Conservation (phyloP, 805 yeast genomes). For the Barnettozyma californica region DNA sequence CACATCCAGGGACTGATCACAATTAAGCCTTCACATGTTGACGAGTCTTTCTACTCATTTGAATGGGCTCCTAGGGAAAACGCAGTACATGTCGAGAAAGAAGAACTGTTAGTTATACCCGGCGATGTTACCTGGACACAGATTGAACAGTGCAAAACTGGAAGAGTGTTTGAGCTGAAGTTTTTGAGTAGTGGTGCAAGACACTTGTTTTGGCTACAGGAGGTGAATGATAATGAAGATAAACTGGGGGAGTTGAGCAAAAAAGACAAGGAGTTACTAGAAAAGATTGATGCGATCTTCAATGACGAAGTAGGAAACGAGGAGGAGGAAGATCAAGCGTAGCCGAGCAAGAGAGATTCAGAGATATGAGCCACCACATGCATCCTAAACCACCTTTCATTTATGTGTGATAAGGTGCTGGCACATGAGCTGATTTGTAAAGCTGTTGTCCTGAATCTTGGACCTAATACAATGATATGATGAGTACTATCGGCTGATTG, state of each 20-base stretch:
- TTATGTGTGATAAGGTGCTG: neutral
- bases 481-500: neutral
- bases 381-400: neutral
- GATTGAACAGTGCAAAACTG: conserved; percentile 63
- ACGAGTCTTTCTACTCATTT: conserved; percentile 64
- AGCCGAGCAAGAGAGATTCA: conserved; percentile 17
- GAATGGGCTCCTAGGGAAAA: conserved; percentile 66
- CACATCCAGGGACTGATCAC: conserved; percentile 63
- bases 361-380: neutral
- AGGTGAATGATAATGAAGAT: conserved; percentile 58
- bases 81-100: conserved; percentile 40
- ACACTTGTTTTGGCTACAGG: conserved; percentile 68
- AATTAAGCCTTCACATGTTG: conserved; percentile 60
- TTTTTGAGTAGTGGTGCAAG: conserved; percentile 60
- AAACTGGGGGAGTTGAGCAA: conserved; percentile 49
- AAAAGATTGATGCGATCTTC: conserved; percentile 44
- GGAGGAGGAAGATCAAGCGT: conserved; percentile 32
- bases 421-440: neutral
- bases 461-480: neutral
- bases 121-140: conserved; percentile 81
- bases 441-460: too few relatives aligned
- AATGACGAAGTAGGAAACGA: conserved; percentile 31
- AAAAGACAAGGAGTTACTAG: conserved; percentile 48
- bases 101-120: conserved; percentile 69
- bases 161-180: conserved; percentile 68